Percentiles rank a stretch among this genome's conserved stretches.
Conservation (phyloP, 495 filamentous ascomycete genomes). For the Chlorociboria aeruginascens region DNA sequence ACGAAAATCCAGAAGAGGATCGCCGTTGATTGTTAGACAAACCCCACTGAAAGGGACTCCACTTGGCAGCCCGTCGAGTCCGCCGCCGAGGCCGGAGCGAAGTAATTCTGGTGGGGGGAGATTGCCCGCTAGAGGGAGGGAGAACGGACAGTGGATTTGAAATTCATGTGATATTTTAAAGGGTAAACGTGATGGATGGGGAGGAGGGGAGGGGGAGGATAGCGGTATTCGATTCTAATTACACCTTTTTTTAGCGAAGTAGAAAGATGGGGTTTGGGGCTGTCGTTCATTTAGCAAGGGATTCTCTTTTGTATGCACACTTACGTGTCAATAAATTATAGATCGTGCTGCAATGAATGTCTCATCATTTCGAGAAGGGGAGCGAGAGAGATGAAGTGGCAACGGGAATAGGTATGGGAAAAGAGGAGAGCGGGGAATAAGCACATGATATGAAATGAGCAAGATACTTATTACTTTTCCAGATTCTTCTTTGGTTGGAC, state of each 20-base stretch:
- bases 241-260: not conserved
- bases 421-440: not conserved
- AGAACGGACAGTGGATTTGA: no score
- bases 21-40: not conserved
- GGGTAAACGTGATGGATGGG: no score
- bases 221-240: not conserved
- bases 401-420: no score
- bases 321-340: no score
- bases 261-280: not conserved
- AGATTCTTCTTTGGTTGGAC: no score
- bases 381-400: no score
- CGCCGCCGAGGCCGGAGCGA: not conserved
- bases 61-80: not conserved
- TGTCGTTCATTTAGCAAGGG: no score
- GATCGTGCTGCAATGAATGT: no score
- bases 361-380: no score
- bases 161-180: no score
- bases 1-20: constrained; percentile 1
- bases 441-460: not conserved
- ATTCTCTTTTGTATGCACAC: no score
- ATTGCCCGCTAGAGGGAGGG: not conserved
- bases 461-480: not conserved
- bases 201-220: no score
- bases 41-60: not conserved
- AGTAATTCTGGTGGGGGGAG: not conserved